Conservation (phyloP, 2,329 filamentous ascomycete genomes). For the Neonectria hederae region DNA sequence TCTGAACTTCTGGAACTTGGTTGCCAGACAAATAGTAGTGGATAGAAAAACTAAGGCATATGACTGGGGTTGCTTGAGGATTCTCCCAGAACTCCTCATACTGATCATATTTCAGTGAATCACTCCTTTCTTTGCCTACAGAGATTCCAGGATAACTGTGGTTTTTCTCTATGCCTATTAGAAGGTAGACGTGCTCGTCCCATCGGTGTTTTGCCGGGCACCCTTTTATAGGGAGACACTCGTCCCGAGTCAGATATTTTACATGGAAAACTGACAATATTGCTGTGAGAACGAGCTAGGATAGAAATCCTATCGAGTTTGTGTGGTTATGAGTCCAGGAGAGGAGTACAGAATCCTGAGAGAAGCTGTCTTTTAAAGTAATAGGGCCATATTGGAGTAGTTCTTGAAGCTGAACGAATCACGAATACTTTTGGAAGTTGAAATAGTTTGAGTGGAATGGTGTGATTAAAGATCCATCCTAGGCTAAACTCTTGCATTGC, state of each 20-base stretch:
- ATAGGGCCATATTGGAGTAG: too few relatives aligned
- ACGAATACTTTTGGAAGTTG: neutral
- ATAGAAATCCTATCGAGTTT: neutral
- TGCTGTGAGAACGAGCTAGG: neutral
- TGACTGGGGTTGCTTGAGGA: slow-evolving; percentile 47
- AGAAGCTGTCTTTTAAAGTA: too few relatives aligned
- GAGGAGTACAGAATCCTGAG: too few relatives aligned
- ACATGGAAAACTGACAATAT: neutral
- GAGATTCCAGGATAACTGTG: slow-evolving; percentile 12
- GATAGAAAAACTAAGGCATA: slow-evolving; percentile 60
- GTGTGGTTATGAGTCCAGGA: too few relatives aligned
- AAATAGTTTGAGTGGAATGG: neutral
- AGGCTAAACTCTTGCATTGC: neutral
- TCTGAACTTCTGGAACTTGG: slow-evolving; percentile 17
- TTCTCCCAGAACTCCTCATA: slow-evolving; percentile 57
- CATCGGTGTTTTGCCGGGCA: slow-evolving; percentile 1
- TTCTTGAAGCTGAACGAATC: too few relatives aligned
- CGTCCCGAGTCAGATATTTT: neutral
- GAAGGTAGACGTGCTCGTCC: neutral
- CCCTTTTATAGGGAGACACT: neutral
- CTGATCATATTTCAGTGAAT: slow-evolving; percentile 30
- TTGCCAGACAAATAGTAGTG: slow-evolving; percentile 54
- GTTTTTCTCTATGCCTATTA: slow-evolving; percentile 3
- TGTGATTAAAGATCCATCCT: neutral
- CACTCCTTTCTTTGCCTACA: slow-evolving; percentile 7